Base-by-base conservation (phyloP, 257 asterid species). In the Sherardia arvensis region DNA sequence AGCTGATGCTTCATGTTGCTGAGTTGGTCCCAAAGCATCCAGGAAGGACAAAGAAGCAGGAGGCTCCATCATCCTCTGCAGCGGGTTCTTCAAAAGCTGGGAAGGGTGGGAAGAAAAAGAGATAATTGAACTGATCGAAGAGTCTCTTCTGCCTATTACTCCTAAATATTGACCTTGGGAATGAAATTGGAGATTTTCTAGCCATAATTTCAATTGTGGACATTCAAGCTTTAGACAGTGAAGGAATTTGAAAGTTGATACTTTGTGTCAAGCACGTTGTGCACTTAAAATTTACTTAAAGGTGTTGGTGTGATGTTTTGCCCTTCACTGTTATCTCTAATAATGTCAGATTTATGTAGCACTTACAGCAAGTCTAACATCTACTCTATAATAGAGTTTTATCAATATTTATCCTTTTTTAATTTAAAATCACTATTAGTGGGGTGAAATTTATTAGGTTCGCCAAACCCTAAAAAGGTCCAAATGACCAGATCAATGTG, bases 21-120 rank as follows among this genome's bases (percentile, higher is more conserved):
- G 96, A 85, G 80, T 66, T 92, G 79, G 99, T 92, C 22, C 97
- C 94, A 3, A 81, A 87, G 65, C 99, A 92, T 72, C 91, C 96
- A 0, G 95, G 91, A 58, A 83, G 99, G 74, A 87, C 81, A 22
- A 92, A 83, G 83, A 90, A 92, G 77, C 97, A 84, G 71, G 96
- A 85, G 72, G 70, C 90, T 15, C 84, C 91, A 18, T 60, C 95
- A 2, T 69, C 93, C 60, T 76, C 96, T 3, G 64, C 87, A 18
- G 78, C 88, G 0, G 87, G 84, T 48, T 66, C 83, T 61, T 80
- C 99, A 1, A 89, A 89, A 62, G 75, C 95, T 53, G 99, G 95
- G 29, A 92, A 87, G 86, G 95, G 96, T 54, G 95, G 96, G 62
- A 88, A 60, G 73, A 92, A 89, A 89, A 89, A 82, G 81, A 69